phyloP scores from a whole-genome alignment of 2,329 filamentous ascomycete genomes.

The Ophiocordyceps camponoti-floridani region DNA sequence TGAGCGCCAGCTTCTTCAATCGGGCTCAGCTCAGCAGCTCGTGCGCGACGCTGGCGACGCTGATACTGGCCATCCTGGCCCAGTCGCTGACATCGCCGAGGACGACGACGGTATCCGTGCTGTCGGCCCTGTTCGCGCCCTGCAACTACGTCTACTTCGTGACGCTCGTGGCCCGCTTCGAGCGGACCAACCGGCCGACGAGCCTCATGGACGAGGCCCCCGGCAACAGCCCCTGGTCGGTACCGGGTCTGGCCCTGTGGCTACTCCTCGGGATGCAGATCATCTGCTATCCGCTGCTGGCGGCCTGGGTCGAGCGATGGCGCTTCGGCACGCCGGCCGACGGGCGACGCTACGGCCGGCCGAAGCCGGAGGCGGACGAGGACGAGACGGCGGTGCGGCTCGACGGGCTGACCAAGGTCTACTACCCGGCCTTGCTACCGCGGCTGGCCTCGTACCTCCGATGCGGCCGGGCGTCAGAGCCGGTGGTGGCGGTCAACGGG shows the following conservation, averaged over 20 bases:
- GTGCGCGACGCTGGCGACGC: conserved; percentile 50
- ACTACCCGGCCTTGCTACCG: conserved; percentile 46
- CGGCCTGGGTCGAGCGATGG: conserved; percentile 51
- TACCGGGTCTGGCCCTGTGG: conserved; percentile 64
- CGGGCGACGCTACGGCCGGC: conserved; percentile 35
- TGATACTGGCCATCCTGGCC: conserved; percentile 65
- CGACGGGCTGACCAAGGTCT: conserved; percentile 60
- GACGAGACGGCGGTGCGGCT: conserved; percentile 45
- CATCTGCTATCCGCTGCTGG: conserved; percentile 58
- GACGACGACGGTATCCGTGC: conserved; percentile 46
- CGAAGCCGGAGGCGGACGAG: conserved; percentile 11
- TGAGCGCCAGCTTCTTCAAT: conserved; percentile 70
- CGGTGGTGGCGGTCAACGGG: conserved; percentile 62
- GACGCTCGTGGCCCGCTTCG: conserved; percentile 59
- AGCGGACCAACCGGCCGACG: conserved; percentile 39
- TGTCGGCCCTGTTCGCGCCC: conserved; percentile 66
- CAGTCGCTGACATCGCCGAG: conserved; percentile 50
- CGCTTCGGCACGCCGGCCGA: conserved; percentile 59
- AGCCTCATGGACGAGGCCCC: conserved; percentile 47
- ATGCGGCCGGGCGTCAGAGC: conserved; percentile 23
- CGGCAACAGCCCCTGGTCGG: conserved; percentile 37
- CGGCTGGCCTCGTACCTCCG: conserved; percentile 26
- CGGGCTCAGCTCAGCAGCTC: conserved; percentile 81
- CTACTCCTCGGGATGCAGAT: conserved; percentile 64
- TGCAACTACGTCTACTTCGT: conserved; percentile 79